Conservation (phyloP, 2,329 filamentous ascomycete species). For the Rugonectria rugulosa region DNA sequence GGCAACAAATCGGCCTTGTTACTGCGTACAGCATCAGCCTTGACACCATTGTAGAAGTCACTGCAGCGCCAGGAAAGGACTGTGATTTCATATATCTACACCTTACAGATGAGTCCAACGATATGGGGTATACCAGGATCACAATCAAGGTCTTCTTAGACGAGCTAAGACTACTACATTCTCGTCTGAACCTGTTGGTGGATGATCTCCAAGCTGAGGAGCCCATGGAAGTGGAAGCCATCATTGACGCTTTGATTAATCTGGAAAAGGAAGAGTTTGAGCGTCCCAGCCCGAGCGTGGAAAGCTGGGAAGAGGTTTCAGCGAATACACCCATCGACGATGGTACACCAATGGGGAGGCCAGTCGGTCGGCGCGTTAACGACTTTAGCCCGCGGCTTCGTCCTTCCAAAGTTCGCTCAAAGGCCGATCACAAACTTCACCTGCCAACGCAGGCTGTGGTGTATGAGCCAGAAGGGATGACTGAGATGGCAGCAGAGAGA, state of each 20-base stretch:
- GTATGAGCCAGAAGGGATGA: constrained; percentile 85
- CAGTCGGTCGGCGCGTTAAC: constrained; percentile 39
- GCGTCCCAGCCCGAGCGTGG: constrained; percentile 73
- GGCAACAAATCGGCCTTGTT: constrained; percentile 90
- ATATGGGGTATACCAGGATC: constrained; percentile 73
- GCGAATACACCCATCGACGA: constrained; percentile 65
- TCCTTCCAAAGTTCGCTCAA: constrained; percentile 44
- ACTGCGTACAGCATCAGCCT: constrained; percentile 81
- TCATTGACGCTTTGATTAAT: constrained; percentile 75
- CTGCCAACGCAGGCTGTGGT: constrained; percentile 81
- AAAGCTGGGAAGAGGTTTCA: constrained; percentile 90
- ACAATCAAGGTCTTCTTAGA: constrained; percentile 95
- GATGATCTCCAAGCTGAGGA: constrained; percentile 79
- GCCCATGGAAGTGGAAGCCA: constrained; percentile 71
- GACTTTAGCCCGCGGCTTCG: constrained; percentile 48
- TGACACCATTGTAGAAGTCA: constrained; percentile 84
- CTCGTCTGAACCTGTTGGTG: constrained; percentile 84
- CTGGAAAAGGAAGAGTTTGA: constrained; percentile 72
- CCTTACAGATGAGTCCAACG: constrained; percentile 66
- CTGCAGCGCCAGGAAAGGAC: constrained; percentile 85
- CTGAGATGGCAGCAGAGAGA: constrained; percentile 76
- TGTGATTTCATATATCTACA: constrained; percentile 94
- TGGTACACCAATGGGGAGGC: constrained; percentile 54
- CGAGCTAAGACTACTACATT: constrained; percentile 81
- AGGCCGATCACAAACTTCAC: constrained; percentile 73